These are phyloP conservation scores for Torulaspora gathmanii DNA, from an alignment of 805 yeast species.

Conservation along the genomic window DNA sequence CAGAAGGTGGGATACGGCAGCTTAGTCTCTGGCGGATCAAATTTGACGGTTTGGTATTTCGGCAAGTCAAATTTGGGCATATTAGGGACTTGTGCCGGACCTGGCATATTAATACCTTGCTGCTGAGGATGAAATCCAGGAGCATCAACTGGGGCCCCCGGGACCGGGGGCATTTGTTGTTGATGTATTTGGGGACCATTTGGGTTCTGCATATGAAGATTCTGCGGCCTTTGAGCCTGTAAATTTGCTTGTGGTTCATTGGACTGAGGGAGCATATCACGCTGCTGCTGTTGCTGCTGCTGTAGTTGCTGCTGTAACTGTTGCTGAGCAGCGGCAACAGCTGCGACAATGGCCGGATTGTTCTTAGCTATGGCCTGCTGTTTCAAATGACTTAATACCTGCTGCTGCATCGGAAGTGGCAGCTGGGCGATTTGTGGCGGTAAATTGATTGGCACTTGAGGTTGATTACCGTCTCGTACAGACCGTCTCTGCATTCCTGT, in stretches of 20 bases:
- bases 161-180: conserved; percentile 1
- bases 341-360: conserved; percentile 31
- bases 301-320: conserved; percentile 27
- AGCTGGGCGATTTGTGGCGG: conserved; percentile 36
- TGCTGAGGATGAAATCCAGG: conserved; percentile 1
- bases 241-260: neutral
- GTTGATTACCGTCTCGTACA: conserved; percentile 1
- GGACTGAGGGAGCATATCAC: neutral
- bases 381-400: conserved; percentile 30
- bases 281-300: conserved; percentile 3
- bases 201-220: neutral
- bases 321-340: conserved; percentile 30
- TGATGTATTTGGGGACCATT: conserved; percentile 12
- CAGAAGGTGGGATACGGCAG: conserved; percentile 42
- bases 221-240: conserved; percentile 8
- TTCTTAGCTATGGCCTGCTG: conserved; percentile 34
- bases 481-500: conserved; percentile 5
- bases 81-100: conserved; percentile 21
- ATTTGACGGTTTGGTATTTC: conserved; percentile 27
- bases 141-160: neutral
- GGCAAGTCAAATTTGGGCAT: conserved; percentile 28
- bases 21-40: conserved; percentile 38
- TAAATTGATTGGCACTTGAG: conserved; percentile 21
- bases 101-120: neutral
- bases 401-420: conserved; percentile 33